Evolutionary conservation across 441 rosid species (phyloP).

Genomic region (Hura crepitans): DNA sequence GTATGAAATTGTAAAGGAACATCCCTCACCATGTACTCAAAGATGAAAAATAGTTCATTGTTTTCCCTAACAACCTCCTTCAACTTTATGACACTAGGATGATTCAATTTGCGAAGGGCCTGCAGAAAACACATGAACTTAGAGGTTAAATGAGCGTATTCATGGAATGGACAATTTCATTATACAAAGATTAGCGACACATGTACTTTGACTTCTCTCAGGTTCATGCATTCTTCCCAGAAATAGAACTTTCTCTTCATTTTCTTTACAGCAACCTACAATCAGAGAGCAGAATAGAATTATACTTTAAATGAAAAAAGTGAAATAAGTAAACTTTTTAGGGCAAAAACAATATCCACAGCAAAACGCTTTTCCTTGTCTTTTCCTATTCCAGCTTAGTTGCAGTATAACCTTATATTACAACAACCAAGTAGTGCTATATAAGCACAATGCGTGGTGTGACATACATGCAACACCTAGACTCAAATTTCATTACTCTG

Average conservation of each 20-base stretch:
- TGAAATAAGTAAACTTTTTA: not conserved
- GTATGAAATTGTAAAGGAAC: slow-evolving; percentile 2
- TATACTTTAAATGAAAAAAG: slow-evolving; percentile 4
- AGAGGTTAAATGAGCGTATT: not conserved
- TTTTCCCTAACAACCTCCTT: slow-evolving; percentile 90
- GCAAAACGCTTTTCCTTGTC: not conserved
- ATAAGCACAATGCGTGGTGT: not conserved
- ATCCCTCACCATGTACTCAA: slow-evolving; percentile 81
- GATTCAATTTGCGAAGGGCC: slow-evolving; percentile 87
- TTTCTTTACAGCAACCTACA: slow-evolving; percentile 90
- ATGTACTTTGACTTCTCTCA: slow-evolving; percentile 87
- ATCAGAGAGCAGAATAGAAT: not conserved
- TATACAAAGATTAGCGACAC: not conserved
- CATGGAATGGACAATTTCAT: not conserved
- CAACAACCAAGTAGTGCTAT: not conserved
- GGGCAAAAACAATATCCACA: not conserved
- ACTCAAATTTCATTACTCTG: not conserved
- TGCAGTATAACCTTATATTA: not conserved
- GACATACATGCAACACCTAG: not conserved
- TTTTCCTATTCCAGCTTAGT: not conserved
- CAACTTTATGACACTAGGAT: slow-evolving; percentile 89
- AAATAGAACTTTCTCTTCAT: slow-evolving; percentile 89
- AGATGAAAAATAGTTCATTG: slow-evolving; percentile 87
- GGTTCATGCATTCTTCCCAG: slow-evolving; percentile 90
- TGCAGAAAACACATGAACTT: slow-evolving; percentile 33